phyloP scores from a whole-genome alignment of 345 rosid species.

The Tarenaya hassleriana region DNA sequence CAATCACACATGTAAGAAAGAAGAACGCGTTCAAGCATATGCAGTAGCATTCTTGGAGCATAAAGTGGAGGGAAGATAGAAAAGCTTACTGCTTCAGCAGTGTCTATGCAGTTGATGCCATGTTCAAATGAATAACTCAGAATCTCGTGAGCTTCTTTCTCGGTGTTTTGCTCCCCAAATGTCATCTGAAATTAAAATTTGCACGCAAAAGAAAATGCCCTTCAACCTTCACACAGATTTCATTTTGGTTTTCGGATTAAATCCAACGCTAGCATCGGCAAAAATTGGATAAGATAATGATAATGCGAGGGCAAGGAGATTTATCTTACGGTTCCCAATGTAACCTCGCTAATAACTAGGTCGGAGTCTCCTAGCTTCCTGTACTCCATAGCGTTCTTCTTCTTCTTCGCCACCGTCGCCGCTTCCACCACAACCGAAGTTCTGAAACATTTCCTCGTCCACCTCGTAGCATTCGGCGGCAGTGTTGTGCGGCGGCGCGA shows the following conservation, averaged over 20 bases:
- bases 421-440: slow-evolving; percentile 29
- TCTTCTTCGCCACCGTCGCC: slow-evolving; percentile 34
- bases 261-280: not conserved
- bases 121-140: slow-evolving; percentile 60
- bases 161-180: slow-evolving; percentile 82
- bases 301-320: not conserved
- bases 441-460: slow-evolving; percentile 21
- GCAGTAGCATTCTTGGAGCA: not conserved
- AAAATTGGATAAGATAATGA: not conserved
- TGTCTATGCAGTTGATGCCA: slow-evolving; percentile 74
- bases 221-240: not conserved
- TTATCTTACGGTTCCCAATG: slow-evolving; percentile 61
- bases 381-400: slow-evolving; percentile 53
- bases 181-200: slow-evolving; percentile 56
- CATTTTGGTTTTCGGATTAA: not conserved
- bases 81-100: slow-evolving; percentile 70
- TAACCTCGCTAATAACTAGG: slow-evolving; percentile 63
- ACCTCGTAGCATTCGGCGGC: slow-evolving; percentile 17
- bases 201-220: not conserved
- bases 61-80: not conserved
- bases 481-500: slow-evolving; percentile 9
- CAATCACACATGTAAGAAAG: too few species aligned
- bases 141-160: slow-evolving; percentile 79
- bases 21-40: not conserved
- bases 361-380: slow-evolving; percentile 82